Conservation (phyloP, 352 stramenopile species). For the Globisporangium viniferum region DNA sequence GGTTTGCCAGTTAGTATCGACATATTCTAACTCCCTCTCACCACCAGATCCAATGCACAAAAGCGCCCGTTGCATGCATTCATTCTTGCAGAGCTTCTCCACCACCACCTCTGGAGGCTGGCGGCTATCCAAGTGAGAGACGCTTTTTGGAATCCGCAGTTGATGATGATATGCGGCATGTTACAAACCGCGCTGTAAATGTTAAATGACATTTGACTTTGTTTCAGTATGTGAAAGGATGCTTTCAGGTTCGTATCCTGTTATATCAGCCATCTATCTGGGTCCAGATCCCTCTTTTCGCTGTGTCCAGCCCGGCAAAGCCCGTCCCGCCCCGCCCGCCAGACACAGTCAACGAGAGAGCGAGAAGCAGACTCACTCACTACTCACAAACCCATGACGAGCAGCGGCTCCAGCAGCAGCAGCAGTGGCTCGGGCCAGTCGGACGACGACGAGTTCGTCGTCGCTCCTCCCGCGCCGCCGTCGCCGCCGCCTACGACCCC, state of each 20-base stretch:
- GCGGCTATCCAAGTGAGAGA: too few species aligned
- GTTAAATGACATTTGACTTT: too few species aligned
- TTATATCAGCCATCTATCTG: too few species aligned
- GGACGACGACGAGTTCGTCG: constrained; percentile 29
- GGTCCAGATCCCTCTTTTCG: too few species aligned
- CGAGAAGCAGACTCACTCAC: neutral
- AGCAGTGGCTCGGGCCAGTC: constrained; percentile 42
- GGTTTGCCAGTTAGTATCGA: neutral
- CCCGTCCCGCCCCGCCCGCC: too few species aligned
- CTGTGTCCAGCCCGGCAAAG: too few species aligned
- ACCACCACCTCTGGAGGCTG: neutral
- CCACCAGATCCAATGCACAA: neutral
- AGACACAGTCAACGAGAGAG: neutral
- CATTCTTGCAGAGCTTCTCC: neutral
- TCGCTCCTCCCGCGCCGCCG: constrained; percentile 6
- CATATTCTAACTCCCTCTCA: neutral
- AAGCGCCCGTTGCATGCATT: neutral
- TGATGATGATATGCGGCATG: too few species aligned
- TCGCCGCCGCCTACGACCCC: constrained; percentile 13
- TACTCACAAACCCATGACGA: constrained; percentile 25
- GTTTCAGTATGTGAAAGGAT: too few species aligned
- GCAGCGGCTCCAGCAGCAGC: constrained; percentile 27
- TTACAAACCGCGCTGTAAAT: too few species aligned
- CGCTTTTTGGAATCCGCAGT: too few species aligned
- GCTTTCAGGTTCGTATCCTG: too few species aligned